Conservation (phyloP, 495 filamentous ascomycete species). For the Penicillium roqueforti region DNA sequence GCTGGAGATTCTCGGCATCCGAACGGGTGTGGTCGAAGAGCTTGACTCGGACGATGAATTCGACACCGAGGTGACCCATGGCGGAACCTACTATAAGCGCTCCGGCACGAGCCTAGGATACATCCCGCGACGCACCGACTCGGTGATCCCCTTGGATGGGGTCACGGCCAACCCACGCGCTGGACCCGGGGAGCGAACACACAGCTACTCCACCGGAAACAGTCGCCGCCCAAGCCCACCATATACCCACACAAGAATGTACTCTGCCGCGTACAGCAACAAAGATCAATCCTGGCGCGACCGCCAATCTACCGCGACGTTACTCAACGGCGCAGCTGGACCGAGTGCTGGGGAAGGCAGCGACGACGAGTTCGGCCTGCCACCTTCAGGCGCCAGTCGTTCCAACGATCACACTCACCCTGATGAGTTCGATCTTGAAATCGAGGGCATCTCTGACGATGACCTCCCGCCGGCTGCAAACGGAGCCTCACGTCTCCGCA, state of each 20-base stretch:
- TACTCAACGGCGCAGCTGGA: conserved; percentile 30
- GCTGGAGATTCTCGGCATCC: conserved; percentile 91
- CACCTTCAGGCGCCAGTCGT: conserved; percentile 50
- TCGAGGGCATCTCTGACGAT: conserved; percentile 44
- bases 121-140: conserved; percentile 58
- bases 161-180: conserved; percentile 36
- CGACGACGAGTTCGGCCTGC: conserved; percentile 51
- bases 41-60: conserved; percentile 97
- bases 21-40: conserved; percentile 93
- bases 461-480: conserved; percentile 48
- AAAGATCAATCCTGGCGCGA: conserved; percentile 41
- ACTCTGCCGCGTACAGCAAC: conserved; percentile 57
- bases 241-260: conserved; percentile 43
- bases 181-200: conserved; percentile 27
- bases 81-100: conserved; percentile 73
- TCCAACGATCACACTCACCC: conserved; percentile 58
- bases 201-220: conserved; percentile 55
- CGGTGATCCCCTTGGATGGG: conserved; percentile 51
- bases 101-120: conserved; percentile 69
- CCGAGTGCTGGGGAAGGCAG: conserved; percentile 43
- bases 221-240: conserved; percentile 47
- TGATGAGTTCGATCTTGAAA: conserved; percentile 43
- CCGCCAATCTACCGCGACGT: conserved; percentile 37
- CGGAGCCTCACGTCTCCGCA: conserved; percentile 44
- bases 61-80: conserved; percentile 82